Conservation (phyloP, 352 stramenopile genomes). For the Lagenidium giganteum region DNA sequence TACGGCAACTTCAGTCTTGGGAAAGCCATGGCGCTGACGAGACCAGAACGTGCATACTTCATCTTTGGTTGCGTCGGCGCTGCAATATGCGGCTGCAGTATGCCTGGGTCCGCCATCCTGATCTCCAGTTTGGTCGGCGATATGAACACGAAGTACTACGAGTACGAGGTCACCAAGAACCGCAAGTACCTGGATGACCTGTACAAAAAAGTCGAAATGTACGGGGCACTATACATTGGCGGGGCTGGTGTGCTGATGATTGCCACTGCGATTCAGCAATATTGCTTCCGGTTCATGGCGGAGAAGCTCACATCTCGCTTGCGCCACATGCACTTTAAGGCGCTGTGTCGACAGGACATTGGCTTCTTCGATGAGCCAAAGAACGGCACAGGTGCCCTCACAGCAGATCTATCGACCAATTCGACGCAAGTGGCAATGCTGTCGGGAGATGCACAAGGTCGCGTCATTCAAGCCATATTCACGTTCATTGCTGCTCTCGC, state of each 20-base stretch:
- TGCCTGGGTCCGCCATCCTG: constrained; percentile 16
- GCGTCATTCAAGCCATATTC: constrained; percentile 19
- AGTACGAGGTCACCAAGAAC: constrained; percentile 18
- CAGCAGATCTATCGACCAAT: constrained; percentile 20
- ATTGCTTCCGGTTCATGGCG: constrained; percentile 15
- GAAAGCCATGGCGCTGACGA: constrained; percentile 11
- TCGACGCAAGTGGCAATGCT: constrained; percentile 18
- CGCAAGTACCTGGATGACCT: constrained; percentile 20
- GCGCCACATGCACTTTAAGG: constrained; percentile 15
- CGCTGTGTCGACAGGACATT: constrained; percentile 19
- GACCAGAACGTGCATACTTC: constrained; percentile 1
- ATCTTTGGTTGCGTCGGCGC: background rate
- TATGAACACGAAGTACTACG: constrained; percentile 24
- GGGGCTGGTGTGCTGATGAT: constrained; percentile 22
- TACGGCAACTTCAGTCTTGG: constrained; percentile 14
- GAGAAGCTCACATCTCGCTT: constrained; percentile 17
- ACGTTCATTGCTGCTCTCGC: constrained; percentile 21
- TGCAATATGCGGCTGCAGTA: constrained; percentile 13
- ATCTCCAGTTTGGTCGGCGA: constrained; percentile 17
- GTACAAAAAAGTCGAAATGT: constrained; percentile 25
- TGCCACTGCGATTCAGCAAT: constrained; percentile 9
- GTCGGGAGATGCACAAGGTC: constrained; percentile 14
- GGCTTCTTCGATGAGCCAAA: constrained; percentile 45
- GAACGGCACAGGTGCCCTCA: constrained; percentile 29
- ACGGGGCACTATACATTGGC: constrained; percentile 32